Evolutionary conservation across 2,329 filamentous ascomycete genomes (phyloP).

Genomic region (Botryotinia calthae): DNA sequence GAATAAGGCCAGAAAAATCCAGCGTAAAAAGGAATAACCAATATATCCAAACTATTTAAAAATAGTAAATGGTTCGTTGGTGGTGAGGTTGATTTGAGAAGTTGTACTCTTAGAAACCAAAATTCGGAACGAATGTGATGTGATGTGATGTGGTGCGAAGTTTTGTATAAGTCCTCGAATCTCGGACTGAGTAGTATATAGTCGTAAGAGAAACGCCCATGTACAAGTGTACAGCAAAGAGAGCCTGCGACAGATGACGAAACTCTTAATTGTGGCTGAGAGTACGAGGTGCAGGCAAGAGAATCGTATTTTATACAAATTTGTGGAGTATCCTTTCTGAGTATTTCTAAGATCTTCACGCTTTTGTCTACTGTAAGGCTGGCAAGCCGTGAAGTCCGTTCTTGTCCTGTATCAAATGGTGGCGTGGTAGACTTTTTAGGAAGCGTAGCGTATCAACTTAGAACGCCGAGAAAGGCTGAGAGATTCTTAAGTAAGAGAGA

Average conservation of each 20-base stretch:
- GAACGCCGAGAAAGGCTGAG: neutral
- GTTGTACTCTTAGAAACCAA: constrained; percentile 1
- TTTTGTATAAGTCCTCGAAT: neutral
- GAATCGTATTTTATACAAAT: neutral
- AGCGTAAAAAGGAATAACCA: neutral
- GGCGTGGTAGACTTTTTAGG: neutral
- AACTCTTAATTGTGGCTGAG: constrained; percentile 12
- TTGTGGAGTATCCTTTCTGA: constrained; percentile 13
- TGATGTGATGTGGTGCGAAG: neutral
- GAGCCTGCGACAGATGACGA: constrained; percentile 8
- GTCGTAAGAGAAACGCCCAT: neutral
- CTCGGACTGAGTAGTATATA: neutral
- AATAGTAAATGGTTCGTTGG: neutral
- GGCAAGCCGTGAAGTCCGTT: neutral
- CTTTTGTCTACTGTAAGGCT: constrained; percentile 15
- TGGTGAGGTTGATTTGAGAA: neutral
- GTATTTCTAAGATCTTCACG: constrained; percentile 17
- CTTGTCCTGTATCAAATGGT: constrained; percentile 7
- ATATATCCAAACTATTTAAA: neutral
- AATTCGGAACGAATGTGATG: neutral
- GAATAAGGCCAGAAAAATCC: neutral
- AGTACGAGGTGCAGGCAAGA: neutral
- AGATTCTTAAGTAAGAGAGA: neutral
- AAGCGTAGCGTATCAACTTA: neutral
- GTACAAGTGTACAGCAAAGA: neutral